Evolutionary conservation across 305 asterid species (phyloP).

Genomic region (Fraxinus velutina): DNA sequence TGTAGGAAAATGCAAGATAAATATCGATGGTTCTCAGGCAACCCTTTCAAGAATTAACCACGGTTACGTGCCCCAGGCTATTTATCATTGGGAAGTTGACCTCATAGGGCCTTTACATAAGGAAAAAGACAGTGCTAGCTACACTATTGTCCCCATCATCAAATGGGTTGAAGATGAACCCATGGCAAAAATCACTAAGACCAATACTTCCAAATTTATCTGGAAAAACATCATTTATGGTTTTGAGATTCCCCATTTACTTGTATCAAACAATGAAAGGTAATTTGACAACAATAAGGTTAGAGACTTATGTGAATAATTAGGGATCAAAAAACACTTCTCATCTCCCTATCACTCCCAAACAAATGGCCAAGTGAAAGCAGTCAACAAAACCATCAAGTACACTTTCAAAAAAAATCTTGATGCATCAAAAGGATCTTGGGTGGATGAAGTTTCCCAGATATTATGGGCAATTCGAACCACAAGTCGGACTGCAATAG

Average conservation of each 20-base stretch:
- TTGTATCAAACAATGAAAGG: no score
- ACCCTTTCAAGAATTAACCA: neutral
- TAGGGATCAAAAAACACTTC: neutral
- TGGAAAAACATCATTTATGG: no score
- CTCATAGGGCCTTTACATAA: neutral
- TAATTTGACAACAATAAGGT: neutral
- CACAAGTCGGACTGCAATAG: neutral
- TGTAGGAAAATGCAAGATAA: neutral
- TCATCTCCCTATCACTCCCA: neutral
- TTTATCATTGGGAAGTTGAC: neutral
- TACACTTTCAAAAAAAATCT: neutral
- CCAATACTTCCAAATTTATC: neutral
- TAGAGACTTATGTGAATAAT: no score
- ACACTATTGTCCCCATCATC: neutral
- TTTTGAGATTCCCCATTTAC: neutral
- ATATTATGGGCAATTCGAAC: neutral
- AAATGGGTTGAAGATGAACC: neutral
- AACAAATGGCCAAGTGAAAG: neutral
- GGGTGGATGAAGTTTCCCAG: neutral
- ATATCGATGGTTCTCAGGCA: neutral
- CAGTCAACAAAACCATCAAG: neutral
- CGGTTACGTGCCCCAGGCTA: neutral
- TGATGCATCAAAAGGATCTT: neutral
- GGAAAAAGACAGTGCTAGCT: no score
- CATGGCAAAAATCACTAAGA: neutral